Base-by-base conservation (phyloP, 352 stramenopile genomes). In the Halophytophthora polymorphica region DNA sequence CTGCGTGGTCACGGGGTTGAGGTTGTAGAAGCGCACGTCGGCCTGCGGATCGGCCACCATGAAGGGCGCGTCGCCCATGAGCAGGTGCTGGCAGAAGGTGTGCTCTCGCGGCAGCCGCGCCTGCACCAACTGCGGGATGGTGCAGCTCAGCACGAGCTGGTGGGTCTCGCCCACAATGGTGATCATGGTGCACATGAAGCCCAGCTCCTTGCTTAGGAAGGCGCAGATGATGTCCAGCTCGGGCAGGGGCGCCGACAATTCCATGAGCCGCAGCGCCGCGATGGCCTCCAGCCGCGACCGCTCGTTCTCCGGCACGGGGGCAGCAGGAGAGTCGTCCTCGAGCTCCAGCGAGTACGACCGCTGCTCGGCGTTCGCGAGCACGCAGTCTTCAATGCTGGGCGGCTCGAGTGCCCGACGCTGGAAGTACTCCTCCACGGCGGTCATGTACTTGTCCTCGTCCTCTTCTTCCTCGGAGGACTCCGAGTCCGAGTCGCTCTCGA, bases 141-240 rank as follows among this genome's bases (percentile, higher is more conserved):
- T 86, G 36, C 61, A 76, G 23, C 72, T 77, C 34, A 78, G 37
- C 11, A 86, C 53, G 43, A 77, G 66, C 11, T 77, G 64, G 41
- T 75, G 63, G 17, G 68, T 64, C 29, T 72, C 53, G 37, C 71
- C 73, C 0, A 88, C 61, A 22, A 88, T 80, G 29, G 74, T 85
- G 46, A 88, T 69, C 50, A 84, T 67, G 10, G 53, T 77, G 22
- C 65, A 70, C 36, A 81, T 73, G 51, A 77, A 81, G 2, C 62
- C 64, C 5, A 88, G 38, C 37, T 86, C 71, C 14, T 69, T 66
- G 28, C 64, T 65, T 2, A 75, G 58, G 28, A 88, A 69, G 6
- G 67, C 61, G 54, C 77, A 86, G 48, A 88, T 77, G 43, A 86
- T 76, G 42, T 76, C 68, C 18, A 85, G 57, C 54, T 87, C 76